Conservation (phyloP, 2,329 filamentous ascomycete species). For the Aspergillus sp. region DNA sequence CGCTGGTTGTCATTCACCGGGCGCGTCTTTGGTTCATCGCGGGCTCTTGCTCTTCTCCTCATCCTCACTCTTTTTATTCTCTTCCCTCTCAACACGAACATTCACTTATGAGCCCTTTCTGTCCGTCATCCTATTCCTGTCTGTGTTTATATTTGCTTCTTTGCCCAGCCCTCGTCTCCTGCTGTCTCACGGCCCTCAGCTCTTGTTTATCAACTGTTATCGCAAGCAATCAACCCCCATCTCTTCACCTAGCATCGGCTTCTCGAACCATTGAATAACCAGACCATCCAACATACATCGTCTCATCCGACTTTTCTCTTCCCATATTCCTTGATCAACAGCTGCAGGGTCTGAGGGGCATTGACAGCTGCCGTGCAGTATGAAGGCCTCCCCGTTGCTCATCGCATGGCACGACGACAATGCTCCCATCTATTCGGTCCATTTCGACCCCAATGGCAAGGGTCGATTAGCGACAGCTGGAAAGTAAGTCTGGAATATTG, state of each 20-base stretch:
- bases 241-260: background rate
- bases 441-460: conserved; percentile 89
- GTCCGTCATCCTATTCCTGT: background rate
- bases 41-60: conserved; percentile 4
- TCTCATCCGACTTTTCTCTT: conserved; percentile 1
- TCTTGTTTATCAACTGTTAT: background rate
- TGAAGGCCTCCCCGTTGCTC: conserved; percentile 94
- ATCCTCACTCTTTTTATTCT: background rate
- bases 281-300: background rate
- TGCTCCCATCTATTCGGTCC: conserved; percentile 90
- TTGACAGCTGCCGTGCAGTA: conserved; percentile 39
- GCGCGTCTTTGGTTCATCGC: conserved; percentile 1
- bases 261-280: background rate
- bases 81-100: background rate
- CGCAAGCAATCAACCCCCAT: background rate
- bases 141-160: background rate
- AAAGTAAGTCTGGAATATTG: conserved; percentile 43
- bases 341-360: conserved; percentile 11
- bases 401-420: conserved; percentile 99
- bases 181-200: background rate
- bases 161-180: too few relatives aligned
- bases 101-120: background rate
- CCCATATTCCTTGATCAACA: background rate
- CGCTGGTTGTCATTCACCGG: conserved; percentile 6
- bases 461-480: conserved; percentile 87